Evolutionary conservation across 129 eudicot genomes (phyloP).

Genomic region (Centaurea solstitialis): DNA sequence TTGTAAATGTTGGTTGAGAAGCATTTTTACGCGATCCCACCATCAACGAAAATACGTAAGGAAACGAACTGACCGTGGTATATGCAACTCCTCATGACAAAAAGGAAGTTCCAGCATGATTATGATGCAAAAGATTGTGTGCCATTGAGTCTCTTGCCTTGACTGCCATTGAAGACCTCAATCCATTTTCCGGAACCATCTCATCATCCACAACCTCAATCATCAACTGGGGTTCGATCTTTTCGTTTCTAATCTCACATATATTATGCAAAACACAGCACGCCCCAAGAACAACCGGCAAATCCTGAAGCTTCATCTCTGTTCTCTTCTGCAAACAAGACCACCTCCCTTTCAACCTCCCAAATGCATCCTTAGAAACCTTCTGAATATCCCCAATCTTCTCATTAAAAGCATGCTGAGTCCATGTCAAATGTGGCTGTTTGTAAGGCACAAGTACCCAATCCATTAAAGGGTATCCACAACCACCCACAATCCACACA

Average conservation of each 20-base stretch:
- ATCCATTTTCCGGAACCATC: slow-evolving; percentile 73
- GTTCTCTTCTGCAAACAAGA: slow-evolving; percentile 89
- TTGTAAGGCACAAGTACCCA: slow-evolving; percentile 86
- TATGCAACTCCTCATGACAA: slow-evolving; percentile 45
- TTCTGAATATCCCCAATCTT: slow-evolving; percentile 68
- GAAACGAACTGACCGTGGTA: slow-evolving; percentile 10
- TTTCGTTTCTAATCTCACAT: slow-evolving; percentile 79
- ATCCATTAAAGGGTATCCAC: slow-evolving; percentile 89
- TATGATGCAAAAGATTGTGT: slow-evolving; percentile 92
- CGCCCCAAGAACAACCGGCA: slow-evolving; percentile 96
- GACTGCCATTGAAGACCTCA: slow-evolving; percentile 63
- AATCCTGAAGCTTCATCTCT: slow-evolving; percentile 91
- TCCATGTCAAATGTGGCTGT: slow-evolving; percentile 92
- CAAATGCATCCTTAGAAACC: slow-evolving; percentile 75
- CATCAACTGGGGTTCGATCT: slow-evolving; percentile 48
- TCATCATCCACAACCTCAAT: slow-evolving; percentile 79
- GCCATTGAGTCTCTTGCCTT: slow-evolving; percentile 88
- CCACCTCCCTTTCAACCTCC: slow-evolving; percentile 90
- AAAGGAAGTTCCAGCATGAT: slow-evolving; percentile 91
- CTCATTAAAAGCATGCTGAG: slow-evolving; percentile 92
- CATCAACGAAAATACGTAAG: background rate
- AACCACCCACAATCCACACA: slow-evolving; percentile 81
- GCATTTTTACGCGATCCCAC: slow-evolving; percentile 9
- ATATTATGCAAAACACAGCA: slow-evolving; percentile 96
- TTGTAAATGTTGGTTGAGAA: background rate